Evolutionary conservation across 371 early-diverging fungal genomes (phyloP), one percentile per base, ranked within the genome.

Genomic region (Capillidium rhysosporum): DNA sequence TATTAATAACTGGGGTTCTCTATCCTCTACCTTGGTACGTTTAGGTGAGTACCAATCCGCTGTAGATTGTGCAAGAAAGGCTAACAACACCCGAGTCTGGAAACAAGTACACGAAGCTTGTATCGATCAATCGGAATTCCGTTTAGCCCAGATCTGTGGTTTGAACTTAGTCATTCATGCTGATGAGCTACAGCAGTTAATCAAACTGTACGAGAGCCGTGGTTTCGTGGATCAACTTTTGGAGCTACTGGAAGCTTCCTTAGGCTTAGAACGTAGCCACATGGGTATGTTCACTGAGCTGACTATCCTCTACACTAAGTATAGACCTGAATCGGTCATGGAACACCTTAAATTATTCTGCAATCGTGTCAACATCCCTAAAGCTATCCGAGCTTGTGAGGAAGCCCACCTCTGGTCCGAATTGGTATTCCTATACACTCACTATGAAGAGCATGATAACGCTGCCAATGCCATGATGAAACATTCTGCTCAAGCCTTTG

Each of bases 261-360:
- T 96, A 8, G 88, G 89, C 16, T 63, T 96, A 55, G 98, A 97
- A 71, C 80, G 98, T 46, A 95, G 97, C 7, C 96, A 97, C 60
- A 96, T 95, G 95, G 96, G 94, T 41, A 94, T 97, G 94, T 97
- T 97, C 63, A 97, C 98, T 0, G 96, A 95, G 64, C 72, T 97
- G 29, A 90, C 95, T 9, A 82, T 95, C 54, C 69, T 94, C 56
- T 96, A 97, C 67, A 82, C 90, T 62, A 91, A 91, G 65, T 91
- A 97, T 76, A 72, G 76, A 2, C 87, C 92, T 1, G 94, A 91
- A 56, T 73, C 80, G 41, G 77, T 94, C 72, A 90, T 91, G 88
- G 94, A 91, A 60, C 95, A 95, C 60, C 74, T 97, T 51, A 88
- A 92, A 63, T 71, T 93, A 53, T 96, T 86, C 68, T 89, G 89